Evolutionary conservation across 176 grass and related monocot genomes (phyloP).

Genomic region (Oryza officinalis): DNA sequence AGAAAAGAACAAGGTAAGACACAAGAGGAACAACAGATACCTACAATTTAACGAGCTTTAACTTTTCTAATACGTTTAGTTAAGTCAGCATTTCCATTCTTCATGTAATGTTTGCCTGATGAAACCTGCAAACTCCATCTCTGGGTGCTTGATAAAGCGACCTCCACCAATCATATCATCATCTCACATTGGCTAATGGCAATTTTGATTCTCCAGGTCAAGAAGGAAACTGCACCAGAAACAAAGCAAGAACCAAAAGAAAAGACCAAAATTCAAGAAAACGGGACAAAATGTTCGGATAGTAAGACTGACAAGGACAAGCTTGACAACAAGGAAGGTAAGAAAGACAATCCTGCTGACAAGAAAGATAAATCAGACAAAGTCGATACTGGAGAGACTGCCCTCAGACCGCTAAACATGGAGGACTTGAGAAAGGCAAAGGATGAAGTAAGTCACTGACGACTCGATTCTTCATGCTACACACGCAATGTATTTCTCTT

Average conservation of each 20-base stretch:
- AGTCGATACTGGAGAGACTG: constrained; percentile 17
- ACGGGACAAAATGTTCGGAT: constrained; percentile 6
- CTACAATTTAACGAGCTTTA: neutral
- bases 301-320: constrained; percentile 9
- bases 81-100: neutral
- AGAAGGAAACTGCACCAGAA: constrained; percentile 35
- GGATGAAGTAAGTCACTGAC: constrained; percentile 56
- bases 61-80: neutral
- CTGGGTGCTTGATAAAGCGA: neutral
- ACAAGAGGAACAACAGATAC: neutral
- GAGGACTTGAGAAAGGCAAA: constrained; percentile 83
- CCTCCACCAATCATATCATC: constrained; percentile 20
- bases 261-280: neutral
- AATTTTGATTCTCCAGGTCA: constrained; percentile 36
- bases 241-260: neutral
- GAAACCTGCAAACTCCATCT: neutral
- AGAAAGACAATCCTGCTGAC: neutral
- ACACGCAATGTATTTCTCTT: neutral
- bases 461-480: neutral
- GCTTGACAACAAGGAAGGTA: constrained; percentile 8
- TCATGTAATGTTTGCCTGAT: neutral
- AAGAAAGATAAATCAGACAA: neutral
- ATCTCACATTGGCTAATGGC: neutral
- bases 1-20: constrained; percentile 66
- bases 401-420: constrained; percentile 81